Percentiles rank a stretch among this genome's conserved stretches.
Evolutionary conservation across 2,329 filamentous ascomycete genomes (phyloP).

Genomic region (Mycocentrospora acerina): DNA sequence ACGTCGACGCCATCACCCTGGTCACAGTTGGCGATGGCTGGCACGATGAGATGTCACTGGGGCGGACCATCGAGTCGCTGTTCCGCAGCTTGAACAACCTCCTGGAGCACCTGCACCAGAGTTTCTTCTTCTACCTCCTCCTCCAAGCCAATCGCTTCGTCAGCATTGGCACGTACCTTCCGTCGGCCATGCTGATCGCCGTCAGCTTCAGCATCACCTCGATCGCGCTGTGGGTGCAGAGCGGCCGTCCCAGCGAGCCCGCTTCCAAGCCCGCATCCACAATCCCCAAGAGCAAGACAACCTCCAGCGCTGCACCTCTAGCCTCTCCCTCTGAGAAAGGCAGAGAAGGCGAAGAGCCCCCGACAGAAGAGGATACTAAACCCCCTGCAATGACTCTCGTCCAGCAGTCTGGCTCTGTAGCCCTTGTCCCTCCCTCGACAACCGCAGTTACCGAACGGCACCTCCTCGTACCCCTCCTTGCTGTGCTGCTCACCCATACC

Average conservation of each 20-base stretch:
- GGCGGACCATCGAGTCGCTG: slow-evolving; percentile 82
- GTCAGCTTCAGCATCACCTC: slow-evolving; percentile 95
- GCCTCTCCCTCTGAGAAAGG: too few species aligned
- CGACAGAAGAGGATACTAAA: slow-evolving; percentile 44
- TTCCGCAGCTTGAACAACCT: slow-evolving; percentile 95
- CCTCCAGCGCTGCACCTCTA: background rate
- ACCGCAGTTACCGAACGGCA: slow-evolving; percentile 59
- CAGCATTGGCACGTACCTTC: slow-evolving; percentile 95
- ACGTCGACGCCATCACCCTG: slow-evolving; percentile 92
- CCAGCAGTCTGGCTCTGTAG: slow-evolving; percentile 36
- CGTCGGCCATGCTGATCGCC: slow-evolving; percentile 95
- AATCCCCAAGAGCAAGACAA: slow-evolving; percentile 7
- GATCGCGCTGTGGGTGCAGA: slow-evolving; percentile 90
- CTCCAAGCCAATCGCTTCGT: slow-evolving; percentile 92
- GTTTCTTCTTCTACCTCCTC: slow-evolving; percentile 98
- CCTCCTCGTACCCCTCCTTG: slow-evolving; percentile 69
- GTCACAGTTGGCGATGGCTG: slow-evolving; percentile 88
- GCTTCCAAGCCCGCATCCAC: slow-evolving; percentile 30
- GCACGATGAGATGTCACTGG: slow-evolving; percentile 97
- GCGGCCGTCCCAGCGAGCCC: slow-evolving; percentile 54
- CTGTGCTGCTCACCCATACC: slow-evolving; percentile 73
- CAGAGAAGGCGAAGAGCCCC: slow-evolving; percentile 50
- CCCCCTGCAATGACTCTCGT: slow-evolving; percentile 27
- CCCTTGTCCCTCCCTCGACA: slow-evolving; percentile 42
- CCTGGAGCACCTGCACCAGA: slow-evolving; percentile 94